phyloP scores from a whole-genome alignment of 108 stramenopile genomes.

The Pseudonitzschia multiseries region DNA sequence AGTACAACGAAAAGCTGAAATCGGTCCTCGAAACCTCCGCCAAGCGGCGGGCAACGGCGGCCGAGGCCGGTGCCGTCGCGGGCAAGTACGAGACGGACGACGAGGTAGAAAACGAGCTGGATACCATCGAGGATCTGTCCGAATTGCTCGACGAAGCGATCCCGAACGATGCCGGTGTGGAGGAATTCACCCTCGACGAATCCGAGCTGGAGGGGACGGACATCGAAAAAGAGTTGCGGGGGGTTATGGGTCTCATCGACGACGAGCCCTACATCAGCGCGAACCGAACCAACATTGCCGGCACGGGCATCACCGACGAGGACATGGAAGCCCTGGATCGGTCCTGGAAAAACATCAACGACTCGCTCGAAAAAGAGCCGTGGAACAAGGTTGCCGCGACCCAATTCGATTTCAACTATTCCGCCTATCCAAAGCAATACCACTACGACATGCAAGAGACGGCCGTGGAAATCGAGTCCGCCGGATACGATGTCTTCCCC shows the following conservation, averaged over 20 bases:
- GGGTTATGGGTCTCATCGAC: conserved; percentile 38
- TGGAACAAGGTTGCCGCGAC: conserved; percentile 59
- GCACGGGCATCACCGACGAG: conserved; percentile 50
- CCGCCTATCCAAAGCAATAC: conserved; percentile 19
- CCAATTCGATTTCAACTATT: conserved; percentile 44
- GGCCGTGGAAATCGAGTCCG: conserved; percentile 41
- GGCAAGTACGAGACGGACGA: conserved; percentile 26
- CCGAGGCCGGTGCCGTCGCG: conserved; percentile 32
- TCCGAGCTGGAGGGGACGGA: conserved; percentile 53
- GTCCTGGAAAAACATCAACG: conserved; percentile 50
- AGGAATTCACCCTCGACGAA: conserved; percentile 33
- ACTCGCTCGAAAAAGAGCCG: conserved; percentile 48
- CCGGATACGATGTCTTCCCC: conserved; percentile 47
- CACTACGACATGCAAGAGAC: conserved; percentile 42
- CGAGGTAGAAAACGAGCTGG: conserved; percentile 34
- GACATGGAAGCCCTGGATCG: conserved; percentile 61
- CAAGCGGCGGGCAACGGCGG: conserved; percentile 20
- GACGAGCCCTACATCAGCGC: conserved; percentile 69
- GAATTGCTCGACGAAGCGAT: conserved; percentile 26
- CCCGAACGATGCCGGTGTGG: conserved; percentile 2
- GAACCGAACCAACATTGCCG: conserved; percentile 35
- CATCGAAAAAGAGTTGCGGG: conserved; percentile 47
- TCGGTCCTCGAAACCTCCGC: conserved; percentile 36
- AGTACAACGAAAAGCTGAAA: conserved; percentile 41
- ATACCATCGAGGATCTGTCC: conserved; percentile 25